Base-by-base conservation (phyloP, 495 filamentous ascomycete genomes). In the Penicillium angulare region DNA sequence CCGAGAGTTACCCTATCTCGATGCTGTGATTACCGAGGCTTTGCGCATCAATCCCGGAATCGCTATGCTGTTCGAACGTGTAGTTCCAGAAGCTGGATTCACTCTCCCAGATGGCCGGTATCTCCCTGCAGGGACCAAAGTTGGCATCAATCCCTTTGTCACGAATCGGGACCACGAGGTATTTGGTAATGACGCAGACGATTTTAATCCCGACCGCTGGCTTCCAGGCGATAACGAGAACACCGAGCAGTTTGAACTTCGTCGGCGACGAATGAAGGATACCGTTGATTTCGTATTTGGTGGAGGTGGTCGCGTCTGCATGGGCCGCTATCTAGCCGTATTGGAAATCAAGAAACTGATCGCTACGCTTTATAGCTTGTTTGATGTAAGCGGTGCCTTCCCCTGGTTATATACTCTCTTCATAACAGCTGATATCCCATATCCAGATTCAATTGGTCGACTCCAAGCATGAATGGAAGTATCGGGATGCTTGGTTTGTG, bases 341-440 rank as follows among this genome's bases (percentile, higher is more conserved):
- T 53, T 91, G 65, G 88, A 92, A 76, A 85, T 90, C 44, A 88
- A 88, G 54, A 91, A 92, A 73, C 59, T 92, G 47, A 82, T 90
- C 44, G 87, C 88, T 33, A 86, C 78, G 47, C 73, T 91, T 58
- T 73, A 90, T 55, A 75, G 79, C 57, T 71, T 76, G 53, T 92
- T 89, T 64, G 86, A 90, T 63, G 75, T 79, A 47, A 59, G 67
- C 59, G 34, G 16, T 27, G 5, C 7, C 5, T 18, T 15, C 5
- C 1, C 2, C 6, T 24, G 21, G 4, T 38, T 17, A 5, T 17
- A n/a, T 26, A 6, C 18, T 3, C 12, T 45, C 10, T 38, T 6
- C 0, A 12, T 5, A 13, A n/a, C n/a, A 26, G 29, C 33, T 48
- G 20, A 48, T n/a, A 1, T 48, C 21, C 23, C 2, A 31, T 24